phyloP scores from a whole-genome alignment of 257 asterid genomes.

The Apocynum venetum region DNA sequence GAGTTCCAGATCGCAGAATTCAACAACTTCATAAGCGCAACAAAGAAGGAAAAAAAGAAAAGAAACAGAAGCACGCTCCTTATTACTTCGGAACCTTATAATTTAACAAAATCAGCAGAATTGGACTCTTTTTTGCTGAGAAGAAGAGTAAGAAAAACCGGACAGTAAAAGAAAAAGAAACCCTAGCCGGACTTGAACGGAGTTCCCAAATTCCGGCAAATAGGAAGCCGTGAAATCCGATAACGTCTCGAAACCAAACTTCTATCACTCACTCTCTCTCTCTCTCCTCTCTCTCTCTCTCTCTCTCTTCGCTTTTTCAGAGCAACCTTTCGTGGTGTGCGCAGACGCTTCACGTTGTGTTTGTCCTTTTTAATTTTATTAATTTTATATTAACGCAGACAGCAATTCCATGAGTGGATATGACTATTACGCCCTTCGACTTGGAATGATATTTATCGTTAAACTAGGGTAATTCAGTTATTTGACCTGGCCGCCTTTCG shows the following conservation, averaged over 20 bases:
- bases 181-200: constrained; percentile 68
- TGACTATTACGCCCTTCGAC: constrained; percentile 30
- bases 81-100: not conserved
- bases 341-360: constrained; percentile 47
- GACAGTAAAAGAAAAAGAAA: constrained; percentile 18
- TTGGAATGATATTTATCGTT: constrained; percentile 22
- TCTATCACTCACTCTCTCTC: constrained; percentile 28
- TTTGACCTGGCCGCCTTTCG: constrained; percentile 46
- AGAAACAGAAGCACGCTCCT: constrained; percentile 5
- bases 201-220: constrained; percentile 66
- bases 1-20: constrained; percentile 40
- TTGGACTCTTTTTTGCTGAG: not conserved
- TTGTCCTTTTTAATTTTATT: constrained; percentile 16
- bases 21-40: constrained; percentile 24
- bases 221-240: constrained; percentile 58
- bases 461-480: constrained; percentile 36
- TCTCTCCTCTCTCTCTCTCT: too few relatives aligned
- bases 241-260: constrained; percentile 53
- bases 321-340: constrained; percentile 52
- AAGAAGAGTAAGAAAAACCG: not conserved
- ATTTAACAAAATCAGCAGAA: not conserved
- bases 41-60: not conserved
- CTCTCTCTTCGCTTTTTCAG: constrained; percentile 26
- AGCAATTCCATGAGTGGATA: not conserved
- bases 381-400: constrained; percentile 20